Conservation (phyloP, 257 asterid genomes). For the Linderniella brevidens region DNA sequence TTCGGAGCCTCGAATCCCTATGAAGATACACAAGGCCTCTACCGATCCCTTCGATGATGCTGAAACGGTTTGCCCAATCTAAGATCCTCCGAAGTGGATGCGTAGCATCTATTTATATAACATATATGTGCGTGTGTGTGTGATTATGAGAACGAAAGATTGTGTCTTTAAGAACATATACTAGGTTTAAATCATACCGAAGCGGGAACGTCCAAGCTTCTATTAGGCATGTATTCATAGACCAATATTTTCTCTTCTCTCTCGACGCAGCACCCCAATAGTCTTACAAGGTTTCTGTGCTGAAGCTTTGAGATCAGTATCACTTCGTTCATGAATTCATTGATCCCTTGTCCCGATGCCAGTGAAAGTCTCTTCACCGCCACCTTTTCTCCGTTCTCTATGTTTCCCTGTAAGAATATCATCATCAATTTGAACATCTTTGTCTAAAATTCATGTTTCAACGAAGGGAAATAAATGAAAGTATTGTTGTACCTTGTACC, state of each 20-base stretch:
- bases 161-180: not conserved
- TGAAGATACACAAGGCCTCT: constrained; percentile 59
- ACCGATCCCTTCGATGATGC: constrained; percentile 42
- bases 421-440: not conserved
- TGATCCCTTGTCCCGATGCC: constrained; percentile 22
- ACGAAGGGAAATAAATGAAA: not conserved
- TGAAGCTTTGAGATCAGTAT: constrained; percentile 30
- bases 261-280: constrained; percentile 26
- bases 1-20: constrained; percentile 42
- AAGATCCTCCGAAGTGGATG: constrained; percentile 17
- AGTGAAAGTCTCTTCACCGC: constrained; percentile 32
- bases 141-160: too few relatives aligned
- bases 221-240: constrained; percentile 25
- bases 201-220: constrained; percentile 28
- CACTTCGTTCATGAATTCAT: constrained; percentile 32
- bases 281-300: constrained; percentile 28
- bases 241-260: constrained; percentile 24
- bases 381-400: constrained; percentile 16
- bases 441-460: not conserved
- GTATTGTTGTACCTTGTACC: constrained; percentile 17
- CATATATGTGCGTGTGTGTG: too few relatives aligned
- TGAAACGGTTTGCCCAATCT: constrained; percentile 33
- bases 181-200: constrained; percentile 13
- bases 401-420: constrained; percentile 13
- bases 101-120: constrained; percentile 11